Evolutionary conservation across 140 eudicot genomes (phyloP).

Genomic region (Bidens hawaiensis): DNA sequence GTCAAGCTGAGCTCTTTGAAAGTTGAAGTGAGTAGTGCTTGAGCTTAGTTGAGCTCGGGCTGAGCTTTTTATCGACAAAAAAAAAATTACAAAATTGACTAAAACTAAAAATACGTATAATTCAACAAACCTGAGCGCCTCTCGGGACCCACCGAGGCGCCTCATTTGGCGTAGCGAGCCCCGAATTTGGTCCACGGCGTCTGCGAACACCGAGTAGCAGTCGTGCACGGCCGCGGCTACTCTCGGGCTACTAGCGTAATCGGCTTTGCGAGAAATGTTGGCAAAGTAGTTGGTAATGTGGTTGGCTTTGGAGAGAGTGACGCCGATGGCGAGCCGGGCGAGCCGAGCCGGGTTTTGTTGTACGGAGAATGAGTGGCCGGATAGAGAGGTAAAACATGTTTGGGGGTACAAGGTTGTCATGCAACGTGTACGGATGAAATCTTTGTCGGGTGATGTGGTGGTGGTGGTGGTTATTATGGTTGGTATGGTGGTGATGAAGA

Average conservation of each 20-base stretch:
- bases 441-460: constrained; percentile 34
- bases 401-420: constrained; percentile 64
- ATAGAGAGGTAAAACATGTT: constrained; percentile 62
- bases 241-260: constrained; percentile 40
- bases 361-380: constrained; percentile 62
- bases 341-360: constrained; percentile 65
- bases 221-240: constrained; percentile 68
- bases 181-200: constrained; percentile 59
- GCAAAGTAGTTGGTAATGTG: constrained; percentile 41
- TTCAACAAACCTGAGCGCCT: constrained; percentile 41
- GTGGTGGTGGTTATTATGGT: constrained; percentile 21
- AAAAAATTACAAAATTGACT: too few relatives aligned
- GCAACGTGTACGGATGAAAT: constrained; percentile 71
- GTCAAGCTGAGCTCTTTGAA: too few relatives aligned
- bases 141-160: constrained; percentile 39
- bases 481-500: constrained; percentile 17
- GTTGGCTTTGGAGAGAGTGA: constrained; percentile 52
- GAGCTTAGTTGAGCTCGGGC: too few relatives aligned
- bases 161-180: constrained; percentile 67
- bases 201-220: constrained; percentile 54
- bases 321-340: constrained; percentile 61
- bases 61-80: too few relatives aligned
- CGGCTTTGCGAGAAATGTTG: constrained; percentile 46
- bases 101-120: too few relatives aligned
- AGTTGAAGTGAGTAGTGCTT: too few relatives aligned